Base-by-base conservation (phyloP, 2,329 filamentous ascomycete genomes). In the Emmonsia crescens region DNA sequence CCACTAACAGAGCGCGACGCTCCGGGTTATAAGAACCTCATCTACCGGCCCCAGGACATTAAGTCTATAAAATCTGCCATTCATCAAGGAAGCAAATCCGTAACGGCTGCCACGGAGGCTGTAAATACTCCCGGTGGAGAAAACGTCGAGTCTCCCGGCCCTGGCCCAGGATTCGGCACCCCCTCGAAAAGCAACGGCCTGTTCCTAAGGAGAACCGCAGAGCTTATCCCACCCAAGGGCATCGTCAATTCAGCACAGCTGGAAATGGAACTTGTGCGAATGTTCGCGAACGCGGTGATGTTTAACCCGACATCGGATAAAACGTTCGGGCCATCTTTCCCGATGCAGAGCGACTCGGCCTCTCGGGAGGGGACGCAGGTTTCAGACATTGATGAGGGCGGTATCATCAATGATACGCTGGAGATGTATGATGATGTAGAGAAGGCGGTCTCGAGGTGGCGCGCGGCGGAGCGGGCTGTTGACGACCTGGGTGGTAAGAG, bases 211-310 rank as follows among this genome's bases (percentile, higher is more conserved):
- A 82, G 89, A 61, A 88, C 84, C 1, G 83, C 87, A 57, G 90
- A 96, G 62, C 79, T 96, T 31, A 81, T 93, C 2, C 90, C 93
- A 2, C 93, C 94, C 0, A 89, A 86, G 68, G 90, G 87, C 24
- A 96, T 97, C 68, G 89, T 97, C 74, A 97, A 97, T 74, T 92
- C 89, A 58, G 85, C 88, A 1, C 94, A 97, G 73, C 81, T 97
- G 19, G 93, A 97, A 75, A 90, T 91, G 66, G 93, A 97, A 73
- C 79, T 97, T 12, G 90, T 95, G 68, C 89, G 95, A 68, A 96
- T 97, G 89, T 96, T 97, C 73, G 91, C 91, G 67, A 97, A 97
- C 70, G 93, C 94, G 21, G 89, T 96, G 75, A 97, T 99, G 94
- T 99, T 96, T 79, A 97, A 97, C 68, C 86, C 89, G 0, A 90